Conservation (phyloP, 2,329 filamentous ascomycete genomes). For the Purpureocillium takamizusanense region DNA sequence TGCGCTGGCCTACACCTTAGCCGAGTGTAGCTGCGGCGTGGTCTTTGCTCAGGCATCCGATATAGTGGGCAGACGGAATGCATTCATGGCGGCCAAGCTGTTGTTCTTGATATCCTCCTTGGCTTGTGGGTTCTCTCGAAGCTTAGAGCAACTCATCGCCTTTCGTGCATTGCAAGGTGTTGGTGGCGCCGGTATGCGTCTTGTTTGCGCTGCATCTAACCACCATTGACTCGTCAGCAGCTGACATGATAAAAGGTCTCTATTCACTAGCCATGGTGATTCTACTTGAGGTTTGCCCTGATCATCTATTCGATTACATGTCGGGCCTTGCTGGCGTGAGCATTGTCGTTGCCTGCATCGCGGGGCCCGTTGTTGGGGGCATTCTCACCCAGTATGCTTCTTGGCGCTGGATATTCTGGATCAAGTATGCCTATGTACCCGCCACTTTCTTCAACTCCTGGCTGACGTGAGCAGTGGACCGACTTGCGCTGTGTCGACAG, state of each 20-base stretch:
- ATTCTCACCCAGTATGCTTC: constrained; percentile 37
- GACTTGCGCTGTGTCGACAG: constrained; percentile 34
- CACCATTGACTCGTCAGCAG: no score
- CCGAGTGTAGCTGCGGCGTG: constrained; percentile 47
- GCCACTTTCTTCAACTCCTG: no score
- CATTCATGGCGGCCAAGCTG: constrained; percentile 38
- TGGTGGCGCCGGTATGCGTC: constrained; percentile 35
- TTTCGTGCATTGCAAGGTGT: constrained; percentile 40
- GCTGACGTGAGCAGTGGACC: constrained; percentile 30
- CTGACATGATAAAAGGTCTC: constrained; percentile 23
- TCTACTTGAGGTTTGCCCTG: constrained; percentile 38
- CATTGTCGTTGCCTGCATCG: constrained; percentile 35
- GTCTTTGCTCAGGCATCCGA: constrained; percentile 44
- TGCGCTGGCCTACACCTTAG: constrained; percentile 43
- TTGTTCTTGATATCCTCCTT: constrained; percentile 50
- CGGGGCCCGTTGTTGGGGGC: constrained; percentile 43
- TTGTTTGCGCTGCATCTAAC: no score
- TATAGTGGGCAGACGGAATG: constrained; percentile 41
- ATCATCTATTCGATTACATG: constrained; percentile 29
- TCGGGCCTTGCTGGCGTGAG: constrained; percentile 39
- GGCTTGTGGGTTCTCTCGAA: constrained; percentile 32
- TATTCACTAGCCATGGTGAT: constrained; percentile 47
- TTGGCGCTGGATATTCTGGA: constrained; percentile 50
- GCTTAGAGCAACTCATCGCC: constrained; percentile 32
- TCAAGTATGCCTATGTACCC: constrained; percentile 34